Conservation (phyloP, 345 rosid species). For the Ceriops decandra region DNA sequence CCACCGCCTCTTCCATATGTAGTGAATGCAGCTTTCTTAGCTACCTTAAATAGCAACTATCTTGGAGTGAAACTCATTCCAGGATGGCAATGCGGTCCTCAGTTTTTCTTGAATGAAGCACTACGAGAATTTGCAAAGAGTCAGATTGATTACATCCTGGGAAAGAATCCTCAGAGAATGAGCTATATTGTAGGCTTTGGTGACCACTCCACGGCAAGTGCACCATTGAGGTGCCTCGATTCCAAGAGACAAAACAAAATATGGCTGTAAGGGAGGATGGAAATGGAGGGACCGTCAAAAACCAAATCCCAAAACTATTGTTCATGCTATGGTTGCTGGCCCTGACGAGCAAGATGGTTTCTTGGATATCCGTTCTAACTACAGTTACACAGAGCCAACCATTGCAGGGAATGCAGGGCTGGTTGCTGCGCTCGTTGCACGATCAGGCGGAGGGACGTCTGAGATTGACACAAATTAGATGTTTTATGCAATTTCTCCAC, state of each 20-base stretch:
- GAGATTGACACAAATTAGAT: too few relatives aligned
- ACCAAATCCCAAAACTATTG: constrained; percentile 7
- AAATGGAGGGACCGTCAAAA: constrained; percentile 13
- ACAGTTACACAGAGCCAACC: too few relatives aligned
- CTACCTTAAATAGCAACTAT: constrained; percentile 14
- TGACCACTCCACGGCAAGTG: constrained; percentile 9
- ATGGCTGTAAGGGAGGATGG: constrained; percentile 18
- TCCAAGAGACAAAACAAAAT: constrained; percentile 9
- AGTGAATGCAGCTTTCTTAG: constrained; percentile 24
- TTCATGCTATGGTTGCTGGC: too few relatives aligned
- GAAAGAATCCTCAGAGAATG: too few relatives aligned
- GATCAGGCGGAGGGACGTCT: too few relatives aligned
- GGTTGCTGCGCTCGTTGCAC: too few relatives aligned
- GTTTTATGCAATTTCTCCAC: too few relatives aligned
- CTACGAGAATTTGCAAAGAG: constrained; percentile 1
- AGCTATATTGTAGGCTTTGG: not conserved
- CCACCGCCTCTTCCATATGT: constrained; percentile 20
- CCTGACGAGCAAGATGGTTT: too few relatives aligned
- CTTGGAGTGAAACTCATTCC: not conserved
- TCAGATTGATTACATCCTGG: too few relatives aligned
- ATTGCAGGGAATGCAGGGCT: too few relatives aligned
- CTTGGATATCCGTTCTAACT: too few relatives aligned
- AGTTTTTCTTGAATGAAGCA: constrained; percentile 8
- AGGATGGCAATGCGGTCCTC: constrained; percentile 16
- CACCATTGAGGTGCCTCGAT: constrained; percentile 26